Conservation (phyloP, 2,329 filamentous ascomycete species). For the Apiospora arundinis region DNA sequence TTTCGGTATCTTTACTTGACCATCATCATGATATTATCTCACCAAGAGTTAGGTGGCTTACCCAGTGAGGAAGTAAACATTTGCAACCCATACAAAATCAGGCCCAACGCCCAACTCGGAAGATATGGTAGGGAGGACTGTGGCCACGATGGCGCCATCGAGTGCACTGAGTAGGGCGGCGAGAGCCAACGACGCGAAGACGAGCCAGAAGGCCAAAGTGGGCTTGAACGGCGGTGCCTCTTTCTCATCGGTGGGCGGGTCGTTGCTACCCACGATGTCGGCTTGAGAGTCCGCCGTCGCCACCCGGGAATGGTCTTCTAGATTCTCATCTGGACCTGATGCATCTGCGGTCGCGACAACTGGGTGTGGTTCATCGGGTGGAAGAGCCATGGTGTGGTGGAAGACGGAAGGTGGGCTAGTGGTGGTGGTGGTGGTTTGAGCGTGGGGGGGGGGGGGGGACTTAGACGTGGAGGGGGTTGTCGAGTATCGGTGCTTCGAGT, state of each 20-base stretch:
- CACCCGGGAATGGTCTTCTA: too few relatives aligned
- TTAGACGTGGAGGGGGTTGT: background rate
- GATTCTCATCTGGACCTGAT: too few relatives aligned
- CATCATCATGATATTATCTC: too few relatives aligned
- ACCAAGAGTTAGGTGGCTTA: background rate
- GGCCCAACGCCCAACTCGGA: conserved; percentile 26
- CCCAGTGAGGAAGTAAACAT: conserved; percentile 21
- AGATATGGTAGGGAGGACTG: conserved; percentile 31
- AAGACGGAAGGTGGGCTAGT: background rate
- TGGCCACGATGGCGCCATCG: conserved; percentile 29
- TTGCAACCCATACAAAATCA: conserved; percentile 30
- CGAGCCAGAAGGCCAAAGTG: background rate
- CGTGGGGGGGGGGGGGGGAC: background rate
- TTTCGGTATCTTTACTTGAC: too few relatives aligned
- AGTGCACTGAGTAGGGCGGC: conserved; percentile 16
- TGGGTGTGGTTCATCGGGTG: background rate
- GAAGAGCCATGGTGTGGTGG: background rate
- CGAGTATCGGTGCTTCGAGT: background rate
- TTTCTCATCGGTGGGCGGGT: background rate
- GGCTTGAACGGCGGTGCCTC: background rate
- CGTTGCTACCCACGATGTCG: background rate
- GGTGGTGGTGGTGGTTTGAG: background rate
- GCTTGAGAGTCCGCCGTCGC: background rate
- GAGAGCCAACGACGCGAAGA: background rate
- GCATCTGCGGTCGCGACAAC: background rate